phyloP scores from a whole-genome alignment of 148 eudicot genomes.

The Beta vulgaris region DNA sequence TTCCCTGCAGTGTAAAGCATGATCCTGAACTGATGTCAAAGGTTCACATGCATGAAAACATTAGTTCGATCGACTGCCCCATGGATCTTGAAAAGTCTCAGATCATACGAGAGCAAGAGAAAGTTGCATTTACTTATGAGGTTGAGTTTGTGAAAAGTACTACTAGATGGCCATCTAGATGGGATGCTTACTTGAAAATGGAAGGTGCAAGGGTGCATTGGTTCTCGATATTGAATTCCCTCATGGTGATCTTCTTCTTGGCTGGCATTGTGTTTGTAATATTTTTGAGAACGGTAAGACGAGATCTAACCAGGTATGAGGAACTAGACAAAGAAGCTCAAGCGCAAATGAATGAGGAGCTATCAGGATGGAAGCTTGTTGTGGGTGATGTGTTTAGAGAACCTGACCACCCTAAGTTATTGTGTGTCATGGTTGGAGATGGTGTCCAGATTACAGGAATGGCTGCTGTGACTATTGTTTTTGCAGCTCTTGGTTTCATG shows the following conservation, averaged over 20 bases:
- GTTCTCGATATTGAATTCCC: constrained; percentile 57
- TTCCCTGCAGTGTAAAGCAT: constrained; percentile 58
- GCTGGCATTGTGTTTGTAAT: constrained; percentile 67
- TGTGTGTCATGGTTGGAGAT: constrained; percentile 70
- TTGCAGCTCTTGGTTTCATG: constrained; percentile 67
- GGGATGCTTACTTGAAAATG: constrained; percentile 73
- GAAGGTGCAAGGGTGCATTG: constrained; percentile 62
- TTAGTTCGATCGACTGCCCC: constrained; percentile 48
- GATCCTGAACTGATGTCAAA: constrained; percentile 52
- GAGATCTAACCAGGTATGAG: constrained; percentile 62
- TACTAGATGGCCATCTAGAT: constrained; percentile 61
- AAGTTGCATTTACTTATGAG: constrained; percentile 57
- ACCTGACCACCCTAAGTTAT: constrained; percentile 45
- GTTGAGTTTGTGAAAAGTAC: constrained; percentile 65
- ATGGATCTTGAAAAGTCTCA: constrained; percentile 49
- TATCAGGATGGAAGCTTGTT: constrained; percentile 76
- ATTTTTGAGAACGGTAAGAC: constrained; percentile 56
- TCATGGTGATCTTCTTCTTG: constrained; percentile 61
- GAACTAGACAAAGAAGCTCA: constrained; percentile 67
- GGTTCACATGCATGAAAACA: constrained; percentile 47
- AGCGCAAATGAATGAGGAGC: constrained; percentile 69
- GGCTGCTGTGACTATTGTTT: constrained; percentile 58
- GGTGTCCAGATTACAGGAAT: constrained; percentile 61
- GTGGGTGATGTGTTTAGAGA: constrained; percentile 70
- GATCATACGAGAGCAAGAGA: constrained; percentile 47